These are phyloP conservation scores for Skeletonema potamos DNA, from an alignment of 108 stramenopile species.

Conservation along the genomic window DNA sequence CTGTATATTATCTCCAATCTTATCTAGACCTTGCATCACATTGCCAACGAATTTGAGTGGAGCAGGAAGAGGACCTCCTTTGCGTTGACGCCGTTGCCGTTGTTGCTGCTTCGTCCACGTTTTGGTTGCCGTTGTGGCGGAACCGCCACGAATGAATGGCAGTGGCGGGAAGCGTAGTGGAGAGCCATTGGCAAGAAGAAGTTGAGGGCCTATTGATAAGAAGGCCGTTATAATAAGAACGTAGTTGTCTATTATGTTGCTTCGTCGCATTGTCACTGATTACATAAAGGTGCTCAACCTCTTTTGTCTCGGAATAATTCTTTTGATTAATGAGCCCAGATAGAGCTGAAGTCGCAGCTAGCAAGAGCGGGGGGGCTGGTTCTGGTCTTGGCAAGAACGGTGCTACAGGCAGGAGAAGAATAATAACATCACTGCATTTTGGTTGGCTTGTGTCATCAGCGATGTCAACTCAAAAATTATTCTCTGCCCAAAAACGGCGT, in stretches of 20 bases:
- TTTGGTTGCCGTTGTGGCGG: conserved; percentile 7
- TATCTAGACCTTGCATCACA: conserved; percentile 13
- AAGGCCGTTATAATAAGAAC: background rate
- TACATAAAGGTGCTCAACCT: background rate
- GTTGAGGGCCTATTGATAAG: background rate
- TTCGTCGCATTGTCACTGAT: background rate
- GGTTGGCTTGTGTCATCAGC: too few relatives aligned
- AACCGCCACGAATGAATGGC: conserved; percentile 37
- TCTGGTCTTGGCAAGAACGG: too few relatives aligned
- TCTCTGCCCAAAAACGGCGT: too few relatives aligned
- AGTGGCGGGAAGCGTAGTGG: conserved; percentile 6
- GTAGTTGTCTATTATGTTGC: background rate
- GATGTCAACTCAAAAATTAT: too few relatives aligned
- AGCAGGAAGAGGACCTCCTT: background rate
- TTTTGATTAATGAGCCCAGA: background rate
- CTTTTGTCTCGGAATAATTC: background rate
- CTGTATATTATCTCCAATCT: conserved; percentile 19
- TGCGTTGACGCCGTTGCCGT: background rate
- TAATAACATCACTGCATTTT: too few relatives aligned
- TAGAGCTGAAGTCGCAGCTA: too few relatives aligned
- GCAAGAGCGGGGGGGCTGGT: too few relatives aligned
- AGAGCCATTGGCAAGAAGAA: background rate
- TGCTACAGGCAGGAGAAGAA: too few relatives aligned
- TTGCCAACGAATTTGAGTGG: conserved; percentile 5
- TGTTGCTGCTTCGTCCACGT: conserved; percentile 14